Evolutionary conservation across 2,329 filamentous ascomycete species (phyloP).

Genomic region (Knufia fluminis): DNA sequence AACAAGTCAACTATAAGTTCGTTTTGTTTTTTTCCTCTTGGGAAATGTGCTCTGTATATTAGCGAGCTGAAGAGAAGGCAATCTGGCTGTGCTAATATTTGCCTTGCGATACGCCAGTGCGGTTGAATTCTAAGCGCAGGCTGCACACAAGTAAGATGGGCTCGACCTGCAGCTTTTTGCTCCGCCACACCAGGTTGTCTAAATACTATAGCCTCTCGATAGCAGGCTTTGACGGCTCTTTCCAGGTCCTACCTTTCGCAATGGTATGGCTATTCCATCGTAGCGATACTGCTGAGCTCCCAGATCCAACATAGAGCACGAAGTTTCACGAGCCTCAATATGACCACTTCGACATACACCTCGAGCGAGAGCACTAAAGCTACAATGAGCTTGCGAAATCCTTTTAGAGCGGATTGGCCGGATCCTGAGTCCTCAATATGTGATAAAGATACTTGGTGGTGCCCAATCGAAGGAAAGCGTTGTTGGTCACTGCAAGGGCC

Average conservation of each 20-base stretch:
- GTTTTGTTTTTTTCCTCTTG: too few species aligned
- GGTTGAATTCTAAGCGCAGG: neutral
- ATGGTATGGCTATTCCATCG: neutral
- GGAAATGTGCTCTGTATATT: too few species aligned
- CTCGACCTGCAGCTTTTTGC: neutral
- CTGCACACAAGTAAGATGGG: neutral
- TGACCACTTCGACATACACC: neutral
- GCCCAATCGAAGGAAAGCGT: neutral
- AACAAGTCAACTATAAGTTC: too few species aligned
- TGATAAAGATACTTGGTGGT: neutral
- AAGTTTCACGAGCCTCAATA: neutral
- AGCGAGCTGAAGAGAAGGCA: too few species aligned
- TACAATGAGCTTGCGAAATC: neutral
- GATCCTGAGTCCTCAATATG: neutral
- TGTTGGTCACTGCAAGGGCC: neutral
- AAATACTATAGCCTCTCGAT: too few species aligned
- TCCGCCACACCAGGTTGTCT: neutral
- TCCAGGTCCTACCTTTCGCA: too few species aligned
- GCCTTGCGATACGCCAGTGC: neutral
- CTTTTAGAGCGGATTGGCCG: neutral
- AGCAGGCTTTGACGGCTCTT: too few species aligned
- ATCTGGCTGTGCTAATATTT: neutral
- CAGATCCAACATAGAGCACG: neutral
- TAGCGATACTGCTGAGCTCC: neutral
- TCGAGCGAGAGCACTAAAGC: neutral